These are phyloP conservation scores for Aureobasidium sp. DNA, from an alignment of 2,329 filamentous ascomycete genomes.

Conservation along the genomic window DNA sequence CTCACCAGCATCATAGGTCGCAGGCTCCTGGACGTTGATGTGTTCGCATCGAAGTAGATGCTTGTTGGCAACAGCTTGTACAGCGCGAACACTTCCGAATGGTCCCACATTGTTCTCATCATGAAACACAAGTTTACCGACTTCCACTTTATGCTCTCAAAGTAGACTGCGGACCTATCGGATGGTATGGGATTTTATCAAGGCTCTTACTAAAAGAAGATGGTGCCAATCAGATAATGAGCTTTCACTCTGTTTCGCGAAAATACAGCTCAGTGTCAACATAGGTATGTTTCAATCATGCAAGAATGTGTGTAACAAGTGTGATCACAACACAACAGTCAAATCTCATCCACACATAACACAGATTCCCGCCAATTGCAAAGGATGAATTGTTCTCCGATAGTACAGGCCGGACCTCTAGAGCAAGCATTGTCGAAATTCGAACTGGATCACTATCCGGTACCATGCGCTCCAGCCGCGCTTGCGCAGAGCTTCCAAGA, in stretches of 20 bases:
- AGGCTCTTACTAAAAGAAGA: no score
- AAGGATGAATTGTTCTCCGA: neutral
- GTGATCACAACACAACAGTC: neutral
- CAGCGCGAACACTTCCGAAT: neutral
- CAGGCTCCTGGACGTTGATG: no score
- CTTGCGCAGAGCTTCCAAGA: neutral
- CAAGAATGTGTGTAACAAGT: neutral
- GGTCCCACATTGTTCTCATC: neutral
- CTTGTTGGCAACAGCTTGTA: neutral
- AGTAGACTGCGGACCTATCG: neutral
- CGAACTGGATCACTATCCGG: neutral
- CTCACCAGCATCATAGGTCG: no score
- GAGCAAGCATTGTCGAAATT: neutral
- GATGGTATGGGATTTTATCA: neutral
- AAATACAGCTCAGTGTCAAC: no score
- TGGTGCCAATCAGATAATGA: no score
- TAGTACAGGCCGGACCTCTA: neutral
- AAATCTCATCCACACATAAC: no score
- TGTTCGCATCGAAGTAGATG: neutral
- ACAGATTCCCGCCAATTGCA: no score
- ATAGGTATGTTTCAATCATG: no score
- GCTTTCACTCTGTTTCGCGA: no score
- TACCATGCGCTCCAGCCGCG: neutral
- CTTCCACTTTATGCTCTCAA: neutral
- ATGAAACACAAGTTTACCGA: neutral